Evolutionary conservation across 148 eudicot genomes (phyloP).

Genomic region (Tetragonia tetragonoides): DNA sequence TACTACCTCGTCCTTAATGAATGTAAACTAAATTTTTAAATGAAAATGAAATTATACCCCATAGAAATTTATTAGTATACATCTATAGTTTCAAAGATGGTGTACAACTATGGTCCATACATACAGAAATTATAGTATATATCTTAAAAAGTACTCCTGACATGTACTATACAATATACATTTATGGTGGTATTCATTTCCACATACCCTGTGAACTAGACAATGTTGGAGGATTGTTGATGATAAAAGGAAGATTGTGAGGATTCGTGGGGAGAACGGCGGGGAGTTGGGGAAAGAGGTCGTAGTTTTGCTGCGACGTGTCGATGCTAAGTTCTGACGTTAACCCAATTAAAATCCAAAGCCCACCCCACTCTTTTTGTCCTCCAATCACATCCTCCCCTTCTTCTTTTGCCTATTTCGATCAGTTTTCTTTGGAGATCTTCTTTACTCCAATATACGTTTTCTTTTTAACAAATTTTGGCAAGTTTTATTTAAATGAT

Average conservation of each 20-base stretch:
- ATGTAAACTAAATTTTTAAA: too few relatives aligned
- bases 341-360: neutral
- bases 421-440: neutral
- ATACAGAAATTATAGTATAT: too few relatives aligned
- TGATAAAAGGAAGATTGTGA: slow-evolving; percentile 5
- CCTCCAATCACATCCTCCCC: neutral
- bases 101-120: too few relatives aligned
- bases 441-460: too few relatives aligned
- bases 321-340: neutral
- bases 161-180: too few relatives aligned
- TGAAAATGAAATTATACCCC: too few relatives aligned
- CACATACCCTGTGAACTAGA: neutral
- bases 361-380: neutral
- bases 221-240: neutral
- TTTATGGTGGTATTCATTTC: neutral
- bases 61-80: too few relatives aligned
- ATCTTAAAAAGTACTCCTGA: too few relatives aligned
- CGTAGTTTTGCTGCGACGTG: neutral
- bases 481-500: too few relatives aligned
- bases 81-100: too few relatives aligned
- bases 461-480: too few relatives aligned
- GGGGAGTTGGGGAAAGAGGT: neutral
- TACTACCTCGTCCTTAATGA: too few relatives aligned
- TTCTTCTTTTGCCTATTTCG: neutral
- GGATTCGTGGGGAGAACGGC: slow-evolving; percentile 18